These are phyloP conservation scores for Trametes maxima DNA, from an alignment of 768 basidiomycete genomes.

Conservation along the genomic window DNA sequence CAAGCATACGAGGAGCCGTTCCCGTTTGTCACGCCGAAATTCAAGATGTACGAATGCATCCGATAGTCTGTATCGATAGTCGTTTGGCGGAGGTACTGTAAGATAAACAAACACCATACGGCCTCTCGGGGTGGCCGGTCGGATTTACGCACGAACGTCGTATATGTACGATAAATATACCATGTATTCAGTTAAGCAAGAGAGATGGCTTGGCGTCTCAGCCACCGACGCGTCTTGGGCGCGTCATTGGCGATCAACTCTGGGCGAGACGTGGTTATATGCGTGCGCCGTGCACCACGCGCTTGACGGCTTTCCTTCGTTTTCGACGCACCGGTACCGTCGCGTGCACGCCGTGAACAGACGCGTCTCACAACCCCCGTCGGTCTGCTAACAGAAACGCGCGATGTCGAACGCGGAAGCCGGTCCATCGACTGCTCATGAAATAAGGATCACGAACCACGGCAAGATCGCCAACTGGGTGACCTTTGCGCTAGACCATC, in stretches of 20 bases:
- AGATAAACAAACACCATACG: not conserved
- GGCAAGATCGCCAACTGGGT: conserved; percentile 41
- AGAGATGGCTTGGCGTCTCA: not conserved
- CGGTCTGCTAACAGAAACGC: too few relatives aligned
- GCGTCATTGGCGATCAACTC: too few relatives aligned
- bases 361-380: too few relatives aligned
- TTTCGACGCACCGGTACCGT: too few relatives aligned
- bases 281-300: too few relatives aligned
- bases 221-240: conserved; percentile 9
- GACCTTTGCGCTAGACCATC: conserved; percentile 39
- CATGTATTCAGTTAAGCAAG: not conserved
- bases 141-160: not conserved
- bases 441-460: conserved; percentile 41
- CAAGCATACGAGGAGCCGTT: conserved; percentile 67
- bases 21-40: conserved; percentile 62
- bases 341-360: too few relatives aligned
- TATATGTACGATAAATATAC: not conserved
- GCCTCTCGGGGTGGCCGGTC: not conserved
- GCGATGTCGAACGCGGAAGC: conserved; percentile 11
- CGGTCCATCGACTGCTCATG: conserved; percentile 25
- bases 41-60: conserved; percentile 80
- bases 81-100: not conserved
- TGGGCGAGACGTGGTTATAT: too few relatives aligned
- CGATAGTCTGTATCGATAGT: conserved; percentile 43
- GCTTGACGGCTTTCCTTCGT: too few relatives aligned